Conservation (phyloP, 73 alveolate species). For the Durusdinium trenchii region DNA sequence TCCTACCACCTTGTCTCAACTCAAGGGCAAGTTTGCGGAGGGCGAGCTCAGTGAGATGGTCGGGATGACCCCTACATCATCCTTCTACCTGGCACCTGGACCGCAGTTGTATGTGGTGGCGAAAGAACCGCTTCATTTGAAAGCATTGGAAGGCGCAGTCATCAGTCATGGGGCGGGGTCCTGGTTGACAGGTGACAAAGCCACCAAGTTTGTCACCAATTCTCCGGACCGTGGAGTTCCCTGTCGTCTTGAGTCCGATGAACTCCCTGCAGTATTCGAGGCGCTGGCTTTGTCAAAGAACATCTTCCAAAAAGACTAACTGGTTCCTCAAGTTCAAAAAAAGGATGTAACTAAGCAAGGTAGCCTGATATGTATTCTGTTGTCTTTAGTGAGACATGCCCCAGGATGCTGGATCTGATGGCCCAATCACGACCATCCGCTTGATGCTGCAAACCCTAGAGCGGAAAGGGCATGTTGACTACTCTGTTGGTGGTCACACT, state of each 20-base stretch:
- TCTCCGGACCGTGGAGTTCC: neutral
- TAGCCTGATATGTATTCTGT: neutral
- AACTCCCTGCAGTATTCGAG: neutral
- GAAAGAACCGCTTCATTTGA: neutral
- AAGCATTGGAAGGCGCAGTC: neutral
- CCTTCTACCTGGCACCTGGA: neutral
- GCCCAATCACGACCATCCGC: neutral
- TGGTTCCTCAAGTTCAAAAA: neutral
- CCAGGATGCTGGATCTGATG: neutral
- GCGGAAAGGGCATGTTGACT: neutral
- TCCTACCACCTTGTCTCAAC: neutral
- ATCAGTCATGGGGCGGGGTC: conserved; percentile 5
- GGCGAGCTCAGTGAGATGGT: conserved; percentile 8
- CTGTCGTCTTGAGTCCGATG: neutral
- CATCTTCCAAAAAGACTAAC: too few relatives aligned
- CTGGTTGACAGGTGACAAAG: conserved; percentile 11
- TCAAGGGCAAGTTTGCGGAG: neutral
- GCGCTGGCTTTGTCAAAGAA: too few relatives aligned
- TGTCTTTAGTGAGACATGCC: too few relatives aligned
- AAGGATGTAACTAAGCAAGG: neutral
- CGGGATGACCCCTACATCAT: neutral
- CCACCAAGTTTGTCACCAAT: neutral
- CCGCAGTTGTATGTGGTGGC: neutral
- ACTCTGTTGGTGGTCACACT: neutral
- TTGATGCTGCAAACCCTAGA: neutral